Evolutionary conservation across 2,329 filamentous ascomycete genomes (phyloP), one percentile per base, ranked within the genome.

Genomic region (Didymosphaeria variabile): DNA sequence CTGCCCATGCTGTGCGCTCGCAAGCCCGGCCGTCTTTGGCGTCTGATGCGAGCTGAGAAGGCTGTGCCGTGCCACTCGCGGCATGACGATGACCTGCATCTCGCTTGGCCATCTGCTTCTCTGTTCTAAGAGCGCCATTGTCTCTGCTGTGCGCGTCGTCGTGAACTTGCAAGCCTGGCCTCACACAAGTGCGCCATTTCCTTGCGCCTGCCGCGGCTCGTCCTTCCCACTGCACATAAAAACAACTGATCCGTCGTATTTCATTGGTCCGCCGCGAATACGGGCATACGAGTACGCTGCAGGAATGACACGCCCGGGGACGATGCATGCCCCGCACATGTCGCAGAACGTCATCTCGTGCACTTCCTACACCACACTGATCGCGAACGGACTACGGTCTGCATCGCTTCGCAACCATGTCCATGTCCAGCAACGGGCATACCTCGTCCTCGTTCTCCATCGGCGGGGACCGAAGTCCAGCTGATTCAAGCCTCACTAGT

Each of bases 11-110:
- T 29, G 26, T 29, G 26, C 7, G 31, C 47, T 59, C 57, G 57
- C 50, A 45, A 45, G 15, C 19, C 15, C 21, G 34, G 13, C 59
- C 23, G 36, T 51, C 23, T 55, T 46, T 21, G 59, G 59, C 13
- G 6, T 12, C 29, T 8, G 31, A 29, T 58, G 55, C 55, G 59
- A 55, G 58, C 54, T 53, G 59, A 49, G 53, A 32, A 55, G 46
- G 31, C 38, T 58, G 63, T 61, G 60, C 58, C 58, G 63, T 55
- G 21, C 47, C 23, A 21, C 26, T 53, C 46, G 46, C 55, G 23
- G n/a, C 49, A 68, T 69, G 65, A 69, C 67, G 67, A 65, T 47
- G 31, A 29, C 61, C 34, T 67, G 67, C 67, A 68, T 58, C n/a
- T 51, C 60, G 62, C 67, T 51, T 34, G 23, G 29, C 17, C 34